Evolutionary conservation across 129 eudicot species (phyloP).

Genomic region (Centella asiatica): DNA sequence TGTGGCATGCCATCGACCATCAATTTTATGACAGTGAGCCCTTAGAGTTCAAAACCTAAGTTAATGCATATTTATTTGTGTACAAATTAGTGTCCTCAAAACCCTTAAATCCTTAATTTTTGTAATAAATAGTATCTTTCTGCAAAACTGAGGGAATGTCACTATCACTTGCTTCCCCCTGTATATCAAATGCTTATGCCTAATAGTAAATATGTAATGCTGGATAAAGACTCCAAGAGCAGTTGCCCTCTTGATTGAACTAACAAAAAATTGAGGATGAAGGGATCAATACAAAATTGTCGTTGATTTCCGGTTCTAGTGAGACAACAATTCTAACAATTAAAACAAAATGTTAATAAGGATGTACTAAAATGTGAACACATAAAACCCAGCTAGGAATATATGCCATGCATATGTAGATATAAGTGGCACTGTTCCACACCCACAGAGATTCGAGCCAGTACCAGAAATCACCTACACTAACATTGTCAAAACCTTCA

Average conservation of each 20-base stretch:
- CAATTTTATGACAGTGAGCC: too few species aligned
- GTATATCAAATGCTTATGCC: too few species aligned
- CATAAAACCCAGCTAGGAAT: constrained; percentile 94
- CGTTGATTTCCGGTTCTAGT: neutral
- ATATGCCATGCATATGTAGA: constrained; percentile 72
- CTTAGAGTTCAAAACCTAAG: too few species aligned
- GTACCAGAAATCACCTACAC: constrained; percentile 67
- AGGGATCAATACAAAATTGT: neutral
- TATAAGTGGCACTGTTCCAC: constrained; percentile 92
- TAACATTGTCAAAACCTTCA: constrained; percentile 30
- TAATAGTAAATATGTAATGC: too few species aligned
- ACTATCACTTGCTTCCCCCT: too few species aligned
- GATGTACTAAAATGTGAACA: constrained; percentile 53
- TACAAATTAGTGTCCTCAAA: too few species aligned
- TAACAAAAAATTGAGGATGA: neutral
- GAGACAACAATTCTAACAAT: neutral
- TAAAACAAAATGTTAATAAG: constrained; percentile 21
- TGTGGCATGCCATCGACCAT: too few species aligned
- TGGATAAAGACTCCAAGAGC: too few species aligned
- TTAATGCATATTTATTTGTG: too few species aligned
- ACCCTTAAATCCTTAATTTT: too few species aligned
- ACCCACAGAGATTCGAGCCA: constrained; percentile 88
- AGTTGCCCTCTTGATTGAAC: neutral
- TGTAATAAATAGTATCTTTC: too few species aligned
- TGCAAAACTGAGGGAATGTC: too few species aligned